phyloP scores from a whole-genome alignment of 2,329 filamentous ascomycete species.

The Penicillium glabrum region DNA sequence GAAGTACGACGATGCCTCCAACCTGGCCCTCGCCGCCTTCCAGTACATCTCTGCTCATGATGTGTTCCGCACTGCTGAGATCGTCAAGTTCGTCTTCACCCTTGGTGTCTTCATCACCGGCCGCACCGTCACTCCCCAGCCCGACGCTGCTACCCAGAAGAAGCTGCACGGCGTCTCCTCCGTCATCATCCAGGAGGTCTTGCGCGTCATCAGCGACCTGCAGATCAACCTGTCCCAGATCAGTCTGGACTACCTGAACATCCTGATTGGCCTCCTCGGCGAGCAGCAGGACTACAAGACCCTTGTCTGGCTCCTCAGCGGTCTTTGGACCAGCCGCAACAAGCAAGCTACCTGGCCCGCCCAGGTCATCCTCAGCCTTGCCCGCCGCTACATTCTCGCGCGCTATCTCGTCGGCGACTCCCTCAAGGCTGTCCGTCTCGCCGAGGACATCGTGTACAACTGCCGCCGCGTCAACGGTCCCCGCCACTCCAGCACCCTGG shows the following conservation, averaged over 20 bases:
- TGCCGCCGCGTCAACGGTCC: slow-evolving; percentile 53
- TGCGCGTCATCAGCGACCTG: slow-evolving; percentile 40
- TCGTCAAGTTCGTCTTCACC: slow-evolving; percentile 37
- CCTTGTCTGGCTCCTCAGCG: slow-evolving; percentile 42
- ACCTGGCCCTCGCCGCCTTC: slow-evolving; percentile 36
- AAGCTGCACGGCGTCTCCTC: slow-evolving; percentile 42
- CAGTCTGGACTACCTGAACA: slow-evolving; percentile 42
- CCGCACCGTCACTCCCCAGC: slow-evolving; percentile 36
- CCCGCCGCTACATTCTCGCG: slow-evolving; percentile 51
- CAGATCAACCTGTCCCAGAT: slow-evolving; percentile 47
- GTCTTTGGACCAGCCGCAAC: slow-evolving; percentile 48
- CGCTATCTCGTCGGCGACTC: slow-evolving; percentile 50
- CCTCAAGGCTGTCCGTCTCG: slow-evolving; percentile 47
- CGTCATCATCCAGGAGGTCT: slow-evolving; percentile 42
- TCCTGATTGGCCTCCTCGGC: slow-evolving; percentile 44
- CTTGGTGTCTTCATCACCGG: slow-evolving; percentile 36
- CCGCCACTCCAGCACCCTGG: slow-evolving; percentile 47
- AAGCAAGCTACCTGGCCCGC: slow-evolving; percentile 44
- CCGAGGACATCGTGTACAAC: slow-evolving; percentile 57
- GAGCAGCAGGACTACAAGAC: slow-evolving; percentile 47
- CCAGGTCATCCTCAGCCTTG: slow-evolving; percentile 49
- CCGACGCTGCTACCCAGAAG: slow-evolving; percentile 37
- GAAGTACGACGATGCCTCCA: slow-evolving; percentile 32
- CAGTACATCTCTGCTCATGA: slow-evolving; percentile 35
- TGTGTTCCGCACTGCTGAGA: slow-evolving; percentile 26